phyloP scores from a whole-genome alignment of 192 early-diverging fungal species.

The Mortierella antarctica region DNA sequence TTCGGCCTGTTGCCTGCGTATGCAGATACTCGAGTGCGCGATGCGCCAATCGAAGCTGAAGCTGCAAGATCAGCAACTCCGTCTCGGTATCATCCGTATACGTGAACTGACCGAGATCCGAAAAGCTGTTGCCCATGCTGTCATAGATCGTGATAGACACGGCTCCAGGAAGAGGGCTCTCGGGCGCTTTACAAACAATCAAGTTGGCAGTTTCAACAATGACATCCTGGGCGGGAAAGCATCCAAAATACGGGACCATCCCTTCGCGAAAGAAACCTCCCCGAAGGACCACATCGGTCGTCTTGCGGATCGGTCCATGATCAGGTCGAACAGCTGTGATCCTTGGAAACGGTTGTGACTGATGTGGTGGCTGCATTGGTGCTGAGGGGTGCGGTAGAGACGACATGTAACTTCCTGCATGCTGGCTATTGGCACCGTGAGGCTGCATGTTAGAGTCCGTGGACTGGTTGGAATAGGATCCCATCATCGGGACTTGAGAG shows the following conservation, averaged over 20 bases:
- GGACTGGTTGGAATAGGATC: background rate
- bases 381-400: background rate
- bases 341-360: conserved; percentile 2
- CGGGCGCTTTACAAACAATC: conserved; percentile 42
- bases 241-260: conserved; percentile 46
- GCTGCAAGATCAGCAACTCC: conserved; percentile 33
- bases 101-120: conserved; percentile 33
- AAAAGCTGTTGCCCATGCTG: conserved; percentile 22
- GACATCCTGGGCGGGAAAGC: conserved; percentile 34
- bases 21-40: conserved; percentile 47
- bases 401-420: background rate
- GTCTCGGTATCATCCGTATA: conserved; percentile 50
- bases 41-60: conserved; percentile 41
- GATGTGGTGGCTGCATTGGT: conserved; percentile 5
- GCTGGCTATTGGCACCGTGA: background rate
- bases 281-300: conserved; percentile 42
- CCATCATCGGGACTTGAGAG: conserved; percentile 3
- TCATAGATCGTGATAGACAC: conserved; percentile 34
- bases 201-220: conserved; percentile 16
- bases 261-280: conserved; percentile 37
- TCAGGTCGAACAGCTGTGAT: conserved; percentile 33
- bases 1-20: conserved; percentile 29
- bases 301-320: conserved; percentile 39
- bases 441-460: background rate
- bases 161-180: conserved; percentile 22